Evolutionary conservation across 257 asterid genomes (phyloP).

Genomic region (Verbena officinalis): DNA sequence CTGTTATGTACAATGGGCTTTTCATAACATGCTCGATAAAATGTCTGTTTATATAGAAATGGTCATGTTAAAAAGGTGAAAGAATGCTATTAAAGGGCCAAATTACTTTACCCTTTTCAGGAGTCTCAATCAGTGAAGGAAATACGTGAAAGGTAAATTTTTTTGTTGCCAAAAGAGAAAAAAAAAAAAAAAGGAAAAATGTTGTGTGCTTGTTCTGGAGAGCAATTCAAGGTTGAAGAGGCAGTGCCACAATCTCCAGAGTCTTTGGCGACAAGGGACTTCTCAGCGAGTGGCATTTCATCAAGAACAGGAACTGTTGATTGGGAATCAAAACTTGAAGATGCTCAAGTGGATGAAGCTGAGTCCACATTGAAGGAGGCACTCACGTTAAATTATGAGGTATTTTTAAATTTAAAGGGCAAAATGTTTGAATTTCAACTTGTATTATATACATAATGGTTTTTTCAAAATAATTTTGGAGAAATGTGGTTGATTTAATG

Average conservation of each 20-base stretch:
- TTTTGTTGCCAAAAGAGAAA: slow-evolving; percentile 26
- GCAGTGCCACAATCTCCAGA: slow-evolving; percentile 79
- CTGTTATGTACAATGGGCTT: too few species aligned
- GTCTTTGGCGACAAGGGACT: slow-evolving; percentile 93
- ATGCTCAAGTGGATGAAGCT: slow-evolving; percentile 95
- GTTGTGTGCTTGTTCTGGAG: slow-evolving; percentile 97
- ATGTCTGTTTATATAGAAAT: background rate
- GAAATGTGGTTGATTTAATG: too few species aligned
- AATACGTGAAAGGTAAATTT: slow-evolving; percentile 30
- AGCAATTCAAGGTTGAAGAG: slow-evolving; percentile 83
- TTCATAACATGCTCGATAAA: background rate
- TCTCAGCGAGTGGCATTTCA: slow-evolving; percentile 85
- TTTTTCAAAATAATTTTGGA: too few species aligned
- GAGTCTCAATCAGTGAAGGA: slow-evolving; percentile 20
- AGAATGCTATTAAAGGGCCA: slow-evolving; percentile 14
- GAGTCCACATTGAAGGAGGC: slow-evolving; percentile 97
- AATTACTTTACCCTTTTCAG: slow-evolving; percentile 13
- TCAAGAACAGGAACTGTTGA: slow-evolving; percentile 73
- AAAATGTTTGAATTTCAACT: too few species aligned
- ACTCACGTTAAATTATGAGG: slow-evolving; percentile 89
- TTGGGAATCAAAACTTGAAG: slow-evolving; percentile 83
- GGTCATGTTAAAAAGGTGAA: slow-evolving; percentile 1
- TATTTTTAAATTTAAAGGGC: slow-evolving; percentile 4
- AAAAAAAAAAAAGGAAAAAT: slow-evolving; percentile 29
- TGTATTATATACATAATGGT: too few species aligned